Evolutionary conservation across 805 yeast genomes (phyloP).

Genomic region (Candida oleophila): DNA sequence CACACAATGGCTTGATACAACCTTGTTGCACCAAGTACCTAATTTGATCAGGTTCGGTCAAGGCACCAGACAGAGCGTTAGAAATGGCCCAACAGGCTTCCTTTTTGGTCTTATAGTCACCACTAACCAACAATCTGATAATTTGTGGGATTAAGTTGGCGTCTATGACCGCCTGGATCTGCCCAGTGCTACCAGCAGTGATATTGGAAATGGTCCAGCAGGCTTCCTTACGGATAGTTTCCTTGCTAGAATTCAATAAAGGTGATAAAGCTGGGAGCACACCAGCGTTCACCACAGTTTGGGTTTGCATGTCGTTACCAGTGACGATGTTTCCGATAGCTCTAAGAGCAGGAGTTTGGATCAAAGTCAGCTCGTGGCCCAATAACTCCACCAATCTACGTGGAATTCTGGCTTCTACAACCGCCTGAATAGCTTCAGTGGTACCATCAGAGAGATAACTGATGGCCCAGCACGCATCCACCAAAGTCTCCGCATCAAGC

Average conservation of each 20-base stretch:
- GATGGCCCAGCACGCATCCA: slow-evolving; percentile 99
- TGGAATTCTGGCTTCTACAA: slow-evolving; percentile 94
- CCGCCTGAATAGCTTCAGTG: slow-evolving; percentile 91
- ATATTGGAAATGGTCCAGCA: slow-evolving; percentile 99
- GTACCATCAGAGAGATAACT: slow-evolving; percentile 94
- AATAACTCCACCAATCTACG: slow-evolving; percentile 89
- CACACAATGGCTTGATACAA: slow-evolving; percentile 96
- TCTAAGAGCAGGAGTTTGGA: slow-evolving; percentile 96
- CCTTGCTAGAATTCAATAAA: slow-evolving; percentile 80
- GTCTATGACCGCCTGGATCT: slow-evolving; percentile 95
- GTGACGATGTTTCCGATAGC: slow-evolving; percentile 98
- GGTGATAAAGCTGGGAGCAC: slow-evolving; percentile 83
- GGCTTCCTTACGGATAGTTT: slow-evolving; percentile 92
- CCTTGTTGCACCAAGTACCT: slow-evolving; percentile 92
- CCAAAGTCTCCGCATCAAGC: slow-evolving; percentile 86
- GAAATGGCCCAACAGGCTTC: slow-evolving; percentile 99
- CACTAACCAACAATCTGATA: slow-evolving; percentile 71
- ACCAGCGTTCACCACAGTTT: slow-evolving; percentile 89
- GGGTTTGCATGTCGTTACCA: slow-evolving; percentile 95
- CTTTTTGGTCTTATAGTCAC: slow-evolving; percentile 93
- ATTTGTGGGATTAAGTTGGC: slow-evolving; percentile 91
- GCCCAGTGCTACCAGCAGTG: slow-evolving; percentile 95
- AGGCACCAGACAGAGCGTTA: slow-evolving; percentile 95
- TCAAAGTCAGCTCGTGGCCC: slow-evolving; percentile 77
- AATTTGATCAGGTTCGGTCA: slow-evolving; percentile 88